phyloP scores from a whole-genome alignment of 2,329 filamentous ascomycete genomes.

The Sporothrix humicola region DNA sequence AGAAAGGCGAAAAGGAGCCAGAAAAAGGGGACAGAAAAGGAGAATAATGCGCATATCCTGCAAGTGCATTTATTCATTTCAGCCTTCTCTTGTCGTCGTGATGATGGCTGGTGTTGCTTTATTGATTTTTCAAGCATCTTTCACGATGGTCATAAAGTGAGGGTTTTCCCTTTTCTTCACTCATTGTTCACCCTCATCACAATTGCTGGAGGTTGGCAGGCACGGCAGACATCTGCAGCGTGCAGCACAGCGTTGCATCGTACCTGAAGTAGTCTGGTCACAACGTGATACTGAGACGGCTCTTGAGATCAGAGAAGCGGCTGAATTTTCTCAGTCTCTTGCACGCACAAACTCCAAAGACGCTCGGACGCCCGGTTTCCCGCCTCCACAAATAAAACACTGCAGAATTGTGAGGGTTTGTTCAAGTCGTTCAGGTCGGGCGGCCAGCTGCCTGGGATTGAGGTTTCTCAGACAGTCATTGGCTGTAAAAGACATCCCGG shows the following conservation, averaged over 20 bases:
- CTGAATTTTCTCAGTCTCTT: not conserved
- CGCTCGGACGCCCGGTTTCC: not conserved
- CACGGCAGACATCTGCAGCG: not conserved
- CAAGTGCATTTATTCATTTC: no score
- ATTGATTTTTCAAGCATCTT: not conserved
- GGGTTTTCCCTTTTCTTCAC: no score
- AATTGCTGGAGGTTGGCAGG: constrained; percentile 2
- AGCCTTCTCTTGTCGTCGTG: no score
- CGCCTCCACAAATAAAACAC: constrained; percentile 16
- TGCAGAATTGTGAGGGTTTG: not conserved
- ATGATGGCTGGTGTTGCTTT: constrained; percentile 2
- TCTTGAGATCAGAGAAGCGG: not conserved
- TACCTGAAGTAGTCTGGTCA: not conserved
- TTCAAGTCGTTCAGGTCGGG: no score
- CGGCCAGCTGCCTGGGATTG: not conserved
- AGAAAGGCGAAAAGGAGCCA: not conserved
- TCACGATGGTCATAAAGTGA: not conserved
- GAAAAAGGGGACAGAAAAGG: not conserved
- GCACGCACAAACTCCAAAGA: no score
- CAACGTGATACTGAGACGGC: not conserved
- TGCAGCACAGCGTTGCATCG: constrained; percentile 12
- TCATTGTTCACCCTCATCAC: not conserved
- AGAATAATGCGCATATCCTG: not conserved
- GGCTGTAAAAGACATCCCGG: not conserved
- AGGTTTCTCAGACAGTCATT: not conserved